Evolutionary conservation across 2,329 filamentous ascomycete species (phyloP).

Genomic region (Aspergillus udagawae): DNA sequence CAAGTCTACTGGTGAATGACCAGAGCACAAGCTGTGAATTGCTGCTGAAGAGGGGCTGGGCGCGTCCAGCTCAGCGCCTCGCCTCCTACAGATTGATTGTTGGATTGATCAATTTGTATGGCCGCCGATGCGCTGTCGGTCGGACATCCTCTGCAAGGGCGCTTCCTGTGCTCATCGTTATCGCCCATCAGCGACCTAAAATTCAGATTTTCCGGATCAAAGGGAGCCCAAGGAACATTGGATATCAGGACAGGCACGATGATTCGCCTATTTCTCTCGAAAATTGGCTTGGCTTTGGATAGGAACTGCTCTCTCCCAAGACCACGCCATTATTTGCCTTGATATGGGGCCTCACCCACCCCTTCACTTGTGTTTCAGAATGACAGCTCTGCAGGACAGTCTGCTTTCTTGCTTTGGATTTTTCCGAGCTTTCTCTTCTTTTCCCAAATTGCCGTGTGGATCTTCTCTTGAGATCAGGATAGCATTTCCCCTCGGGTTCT

Average conservation of each 20-base stretch:
- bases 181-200: background rate
- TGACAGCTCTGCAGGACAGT: slow-evolving; percentile 2
- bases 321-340: slow-evolving; percentile 12
- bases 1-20: background rate
- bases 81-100: background rate
- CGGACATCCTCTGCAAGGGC: background rate
- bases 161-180: background rate
- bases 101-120: background rate
- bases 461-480: background rate
- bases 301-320: slow-evolving; percentile 5
- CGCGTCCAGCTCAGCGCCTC: background rate
- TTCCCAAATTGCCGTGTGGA: background rate
- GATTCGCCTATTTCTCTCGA: background rate
- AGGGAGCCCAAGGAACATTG: background rate
- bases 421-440: background rate
- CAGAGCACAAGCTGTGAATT: background rate
- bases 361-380: background rate
- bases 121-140: background rate
- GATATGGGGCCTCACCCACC: background rate
- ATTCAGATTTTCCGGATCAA: background rate
- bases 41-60: background rate
- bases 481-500: slow-evolving; percentile 1
- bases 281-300: slow-evolving; percentile 8
- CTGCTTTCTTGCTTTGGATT: background rate
- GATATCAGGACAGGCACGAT: background rate